phyloP scores from a whole-genome alignment of 305 asterid genomes.

The Rubia tinctorum region DNA sequence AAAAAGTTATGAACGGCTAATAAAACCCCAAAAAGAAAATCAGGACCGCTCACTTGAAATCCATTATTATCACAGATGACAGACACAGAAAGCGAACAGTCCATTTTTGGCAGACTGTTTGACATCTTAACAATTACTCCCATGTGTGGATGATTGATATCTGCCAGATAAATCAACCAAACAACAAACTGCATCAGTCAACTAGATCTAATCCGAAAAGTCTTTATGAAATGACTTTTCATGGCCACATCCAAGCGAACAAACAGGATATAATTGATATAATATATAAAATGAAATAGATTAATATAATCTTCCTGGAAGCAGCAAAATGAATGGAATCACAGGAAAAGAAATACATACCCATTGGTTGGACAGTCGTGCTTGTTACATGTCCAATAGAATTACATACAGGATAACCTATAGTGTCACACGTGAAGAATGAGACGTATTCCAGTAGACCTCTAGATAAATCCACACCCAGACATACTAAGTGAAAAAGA shows the following conservation, averaged over 20 bases:
- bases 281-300: neutral
- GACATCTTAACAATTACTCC: conserved; percentile 75
- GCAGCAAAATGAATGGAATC: conserved; percentile 14
- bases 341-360: conserved; percentile 34
- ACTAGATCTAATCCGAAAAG: neutral
- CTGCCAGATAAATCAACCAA: conserved; percentile 45
- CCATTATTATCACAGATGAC: conserved; percentile 69
- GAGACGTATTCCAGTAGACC: neutral
- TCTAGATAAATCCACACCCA: neutral
- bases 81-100: conserved; percentile 87
- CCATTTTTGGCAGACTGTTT: conserved; percentile 39
- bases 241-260: neutral
- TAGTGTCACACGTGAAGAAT: conserved; percentile 22
- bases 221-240: neutral
- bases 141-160: conserved; percentile 52
- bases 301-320: conserved; percentile 7
- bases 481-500: too few relatives aligned
- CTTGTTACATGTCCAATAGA: conserved; percentile 74
- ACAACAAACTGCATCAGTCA: conserved; percentile 17
- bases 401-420: conserved; percentile 91
- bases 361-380: conserved; percentile 51
- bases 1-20: conserved; percentile 13
- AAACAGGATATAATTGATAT: neutral
- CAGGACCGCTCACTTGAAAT: conserved; percentile 47
- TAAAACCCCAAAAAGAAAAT: conserved; percentile 3